Evolutionary conservation across 768 basidiomycete species (phyloP).

Genomic region (Lactifluus volemus): DNA sequence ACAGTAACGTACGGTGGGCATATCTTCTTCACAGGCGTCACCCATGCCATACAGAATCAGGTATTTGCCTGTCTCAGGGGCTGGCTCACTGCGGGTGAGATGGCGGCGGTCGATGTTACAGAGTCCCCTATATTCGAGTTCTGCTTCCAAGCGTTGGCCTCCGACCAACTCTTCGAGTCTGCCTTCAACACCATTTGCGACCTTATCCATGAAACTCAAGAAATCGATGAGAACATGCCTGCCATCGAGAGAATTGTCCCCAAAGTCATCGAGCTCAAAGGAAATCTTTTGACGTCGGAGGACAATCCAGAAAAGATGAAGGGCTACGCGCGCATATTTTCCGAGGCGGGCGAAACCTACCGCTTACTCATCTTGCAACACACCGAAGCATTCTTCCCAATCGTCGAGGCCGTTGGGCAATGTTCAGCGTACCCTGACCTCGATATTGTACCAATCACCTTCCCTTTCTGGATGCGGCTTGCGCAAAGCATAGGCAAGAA

Average conservation of each 20-base stretch:
- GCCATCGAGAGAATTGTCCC: slow-evolving; percentile 86
- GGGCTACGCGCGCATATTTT: slow-evolving; percentile 84
- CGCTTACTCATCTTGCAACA: slow-evolving; percentile 82
- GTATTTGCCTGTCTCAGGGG: slow-evolving; percentile 77
- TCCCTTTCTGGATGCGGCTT: slow-evolving; percentile 97
- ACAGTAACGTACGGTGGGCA: background rate
- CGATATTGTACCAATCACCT: slow-evolving; percentile 95
- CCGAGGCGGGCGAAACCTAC: slow-evolving; percentile 98
- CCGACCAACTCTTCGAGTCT: slow-evolving; percentile 84
- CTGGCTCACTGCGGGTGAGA: slow-evolving; percentile 87
- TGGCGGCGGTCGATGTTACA: slow-evolving; percentile 52
- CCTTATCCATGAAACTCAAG: slow-evolving; percentile 96
- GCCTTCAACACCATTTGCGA: slow-evolving; percentile 91
- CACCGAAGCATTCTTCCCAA: slow-evolving; percentile 86
- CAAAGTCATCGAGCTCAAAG: slow-evolving; percentile 65
- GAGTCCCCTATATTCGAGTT: slow-evolving; percentile 73
- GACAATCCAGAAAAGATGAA: slow-evolving; percentile 85
- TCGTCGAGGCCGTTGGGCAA: slow-evolving; percentile 89
- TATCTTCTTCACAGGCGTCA: slow-evolving; percentile 53
- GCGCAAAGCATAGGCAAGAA: slow-evolving; percentile 83
- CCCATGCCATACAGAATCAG: slow-evolving; percentile 64
- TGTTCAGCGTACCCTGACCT: slow-evolving; percentile 91
- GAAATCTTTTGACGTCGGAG: slow-evolving; percentile 45
- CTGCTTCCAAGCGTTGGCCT: slow-evolving; percentile 75
- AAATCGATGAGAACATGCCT: slow-evolving; percentile 87